These are phyloP conservation scores for Escallonia rubra DNA, from an alignment of 129 eudicot genomes.

Conservation along the genomic window DNA sequence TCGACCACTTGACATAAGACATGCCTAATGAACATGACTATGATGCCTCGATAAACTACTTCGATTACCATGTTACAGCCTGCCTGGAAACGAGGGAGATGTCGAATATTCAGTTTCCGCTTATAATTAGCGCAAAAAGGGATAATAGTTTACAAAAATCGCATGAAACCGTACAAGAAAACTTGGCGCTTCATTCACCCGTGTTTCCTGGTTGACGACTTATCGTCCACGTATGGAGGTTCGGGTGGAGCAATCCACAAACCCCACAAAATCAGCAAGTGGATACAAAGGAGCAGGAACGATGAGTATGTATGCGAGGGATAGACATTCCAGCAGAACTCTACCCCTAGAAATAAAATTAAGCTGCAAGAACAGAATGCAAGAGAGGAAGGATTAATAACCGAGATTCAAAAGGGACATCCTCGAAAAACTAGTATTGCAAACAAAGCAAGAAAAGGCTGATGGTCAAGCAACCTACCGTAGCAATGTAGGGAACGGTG, in stretches of 20 bases:
- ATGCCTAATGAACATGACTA: too few species aligned
- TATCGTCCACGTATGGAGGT: constrained; percentile 41
- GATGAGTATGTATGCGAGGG: constrained; percentile 75
- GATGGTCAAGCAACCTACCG: constrained; percentile 40
- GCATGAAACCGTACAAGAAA: not conserved
- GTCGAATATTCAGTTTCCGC: too few species aligned
- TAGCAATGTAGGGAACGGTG: constrained; percentile 61
- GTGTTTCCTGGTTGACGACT: constrained; percentile 21
- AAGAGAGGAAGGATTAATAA: not conserved
- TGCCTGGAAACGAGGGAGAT: too few species aligned
- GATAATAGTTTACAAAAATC: not conserved
- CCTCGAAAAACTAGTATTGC: not conserved
- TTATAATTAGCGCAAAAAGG: too few species aligned
- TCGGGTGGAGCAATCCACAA: constrained; percentile 57
- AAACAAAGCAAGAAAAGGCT: constrained; percentile 1
- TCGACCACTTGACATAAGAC: too few species aligned
- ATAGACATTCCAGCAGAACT: constrained; percentile 79
- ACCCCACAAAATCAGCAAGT: constrained; percentile 62
- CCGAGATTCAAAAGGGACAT: not conserved
- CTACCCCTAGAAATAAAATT: constrained; percentile 61
- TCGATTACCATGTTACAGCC: too few species aligned
- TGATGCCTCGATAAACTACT: too few species aligned
- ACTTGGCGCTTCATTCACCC: constrained; percentile 23
- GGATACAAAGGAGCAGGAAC: constrained; percentile 42
- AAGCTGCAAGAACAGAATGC: constrained; percentile 39